Evolutionary conservation across 2,329 filamentous ascomycete genomes (phyloP), one percentile per base, ranked within the genome.

Genomic region (Ciborinia camelliae): DNA sequence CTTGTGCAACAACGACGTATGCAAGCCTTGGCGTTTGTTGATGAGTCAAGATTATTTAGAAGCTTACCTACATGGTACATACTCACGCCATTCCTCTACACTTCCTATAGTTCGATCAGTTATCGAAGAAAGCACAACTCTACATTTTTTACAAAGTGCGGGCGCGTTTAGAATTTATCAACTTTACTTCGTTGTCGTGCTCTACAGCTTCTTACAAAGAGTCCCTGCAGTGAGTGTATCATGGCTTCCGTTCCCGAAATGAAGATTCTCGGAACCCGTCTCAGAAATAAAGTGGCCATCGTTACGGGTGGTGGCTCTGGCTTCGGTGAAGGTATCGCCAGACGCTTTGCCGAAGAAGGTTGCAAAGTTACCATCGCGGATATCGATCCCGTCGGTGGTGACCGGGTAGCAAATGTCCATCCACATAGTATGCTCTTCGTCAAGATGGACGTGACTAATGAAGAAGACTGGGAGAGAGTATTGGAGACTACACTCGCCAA

Each of bases 321-420:
- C 2, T 90, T 90, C 69, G 86, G 86, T 63, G 84, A 82, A 64
- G 85, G 82, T 41, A 88, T 89, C 61, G 82, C 82, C 0, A 77
- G 80, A 63, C 83, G 83, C 63, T 88, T 88, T 73, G 79, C 81
- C 7, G 73, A 80, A 30, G 86, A 89, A 75, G 86, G 86, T 47
- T 82, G 81, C 58, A 81, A 81, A 67, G 85, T 89, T 41, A 74
- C 89, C 59, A 82, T 90, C 62, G 84, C 84, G 2, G 87, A 90
- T 73, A 79, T 90, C 66, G 83, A 84, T 37, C 76, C 81, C 20
- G 75, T 79, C 5, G 80, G 81, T 0, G 86, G 85, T 2, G 74
- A 78, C 64, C 74, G 77, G 5, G 78, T 81, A 1, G 84, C 83
- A 0, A 77, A 57, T 70, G 78, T 53, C 20, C 67, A 70, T 35